Conservation (phyloP, 352 stramenopile genomes). For the Globisporangium recalcitrans region DNA sequence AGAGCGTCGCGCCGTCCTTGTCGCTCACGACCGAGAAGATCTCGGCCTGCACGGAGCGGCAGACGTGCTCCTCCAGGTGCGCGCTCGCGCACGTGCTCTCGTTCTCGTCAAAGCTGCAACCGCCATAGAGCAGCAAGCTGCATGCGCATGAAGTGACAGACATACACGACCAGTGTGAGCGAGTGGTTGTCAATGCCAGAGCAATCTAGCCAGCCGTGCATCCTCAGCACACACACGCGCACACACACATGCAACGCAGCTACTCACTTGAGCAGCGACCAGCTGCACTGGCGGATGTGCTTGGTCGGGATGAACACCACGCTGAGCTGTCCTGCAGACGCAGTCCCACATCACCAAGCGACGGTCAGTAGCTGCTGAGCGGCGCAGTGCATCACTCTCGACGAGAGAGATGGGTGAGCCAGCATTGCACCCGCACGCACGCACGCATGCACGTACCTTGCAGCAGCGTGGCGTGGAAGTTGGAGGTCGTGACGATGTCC, state of each 20-base stretch:
- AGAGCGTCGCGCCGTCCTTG: constrained; percentile 68
- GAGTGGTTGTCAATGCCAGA: not conserved
- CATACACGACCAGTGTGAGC: not conserved
- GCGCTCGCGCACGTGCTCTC: constrained; percentile 37
- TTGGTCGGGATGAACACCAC: constrained; percentile 74
- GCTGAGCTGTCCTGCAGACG: constrained; percentile 61
- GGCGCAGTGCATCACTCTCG: too few relatives aligned
- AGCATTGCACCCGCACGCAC: not conserved
- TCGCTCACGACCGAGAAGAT: constrained; percentile 85
- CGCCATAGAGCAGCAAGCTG: constrained; percentile 77
- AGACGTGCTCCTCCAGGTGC: constrained; percentile 40
- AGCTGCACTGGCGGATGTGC: constrained; percentile 68
- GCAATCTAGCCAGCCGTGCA: not conserved
- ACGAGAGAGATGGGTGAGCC: too few relatives aligned
- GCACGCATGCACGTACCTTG: constrained; percentile 46
- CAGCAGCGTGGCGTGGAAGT: constrained; percentile 85
- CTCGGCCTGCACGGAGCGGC: constrained; percentile 71
- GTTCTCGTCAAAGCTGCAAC: constrained; percentile 78
- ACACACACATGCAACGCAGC: not conserved
- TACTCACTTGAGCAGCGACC: constrained; percentile 78
- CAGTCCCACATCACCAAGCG: too few relatives aligned
- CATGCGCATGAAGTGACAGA: not conserved
- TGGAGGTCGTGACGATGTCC: constrained; percentile 87
- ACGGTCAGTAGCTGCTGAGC: not conserved
- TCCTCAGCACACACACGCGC: too few relatives aligned